Conservation (phyloP, 768 basidiomycete species). For the Suillus alpinus region DNA sequence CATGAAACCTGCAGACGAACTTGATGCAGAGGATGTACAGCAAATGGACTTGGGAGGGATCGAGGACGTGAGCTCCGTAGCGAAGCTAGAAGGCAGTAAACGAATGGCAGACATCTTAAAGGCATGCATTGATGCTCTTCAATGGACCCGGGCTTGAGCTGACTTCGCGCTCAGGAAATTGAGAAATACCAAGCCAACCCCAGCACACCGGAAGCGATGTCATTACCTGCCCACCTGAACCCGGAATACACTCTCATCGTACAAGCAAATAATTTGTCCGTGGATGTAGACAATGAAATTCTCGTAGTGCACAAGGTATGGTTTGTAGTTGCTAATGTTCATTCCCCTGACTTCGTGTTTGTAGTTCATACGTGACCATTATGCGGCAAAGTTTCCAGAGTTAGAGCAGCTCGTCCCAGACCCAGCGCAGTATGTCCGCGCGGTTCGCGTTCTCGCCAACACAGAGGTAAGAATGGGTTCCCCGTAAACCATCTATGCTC, state of each 20-base stretch:
- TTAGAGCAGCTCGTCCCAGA: conserved; percentile 93
- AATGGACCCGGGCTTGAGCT: background rate
- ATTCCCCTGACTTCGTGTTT: conserved; percentile 9
- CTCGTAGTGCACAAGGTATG: conserved; percentile 91
- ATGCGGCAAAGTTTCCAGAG: conserved; percentile 92
- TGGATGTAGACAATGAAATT: conserved; percentile 98
- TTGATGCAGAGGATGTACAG: conserved; percentile 91
- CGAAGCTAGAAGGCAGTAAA: conserved; percentile 85
- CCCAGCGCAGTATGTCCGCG: conserved; percentile 87
- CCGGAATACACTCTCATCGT: conserved; percentile 97
- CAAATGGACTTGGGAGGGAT: conserved; percentile 87
- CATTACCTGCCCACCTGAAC: conserved; percentile 80
- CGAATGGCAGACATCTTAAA: conserved; percentile 84
- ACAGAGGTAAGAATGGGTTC: conserved; percentile 49
- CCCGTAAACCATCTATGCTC: background rate
- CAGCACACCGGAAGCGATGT: conserved; percentile 74
- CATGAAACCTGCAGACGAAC: conserved; percentile 89
- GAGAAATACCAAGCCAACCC: conserved; percentile 82
- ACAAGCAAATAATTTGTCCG: conserved; percentile 94
- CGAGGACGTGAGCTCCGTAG: conserved; percentile 84
- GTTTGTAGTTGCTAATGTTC: background rate
- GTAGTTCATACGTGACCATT: conserved; percentile 97
- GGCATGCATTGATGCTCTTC: conserved; percentile 30
- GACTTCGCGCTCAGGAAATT: conserved; percentile 62
- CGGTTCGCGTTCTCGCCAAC: conserved; percentile 87